These are phyloP conservation scores for Phialocephala subalpina DNA, from an alignment of 2,329 filamentous ascomycete species.

Conservation along the genomic window DNA sequence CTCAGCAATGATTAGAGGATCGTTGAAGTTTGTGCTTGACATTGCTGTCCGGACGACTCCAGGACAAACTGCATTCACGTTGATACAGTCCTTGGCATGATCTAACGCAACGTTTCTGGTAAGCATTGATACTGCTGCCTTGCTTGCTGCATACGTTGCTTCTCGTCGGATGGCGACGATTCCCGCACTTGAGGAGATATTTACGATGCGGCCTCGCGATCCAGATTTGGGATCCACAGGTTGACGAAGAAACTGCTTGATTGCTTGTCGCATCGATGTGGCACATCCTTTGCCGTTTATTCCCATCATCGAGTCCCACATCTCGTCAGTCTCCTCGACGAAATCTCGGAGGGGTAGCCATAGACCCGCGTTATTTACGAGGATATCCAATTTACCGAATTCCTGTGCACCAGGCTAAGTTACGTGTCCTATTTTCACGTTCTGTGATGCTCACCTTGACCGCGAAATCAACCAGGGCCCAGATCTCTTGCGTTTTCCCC, in stretches of 20 bases:
- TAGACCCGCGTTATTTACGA: too few relatives aligned
- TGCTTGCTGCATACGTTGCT: background rate
- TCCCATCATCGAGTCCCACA: too few relatives aligned
- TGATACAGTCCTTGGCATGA: background rate
- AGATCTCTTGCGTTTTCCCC: background rate
- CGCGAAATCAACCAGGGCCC: background rate
- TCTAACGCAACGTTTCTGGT: background rate
- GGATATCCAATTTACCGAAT: too few relatives aligned
- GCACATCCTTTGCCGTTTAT: too few relatives aligned
- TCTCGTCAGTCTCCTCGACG: too few relatives aligned
- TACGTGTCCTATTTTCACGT: too few relatives aligned
- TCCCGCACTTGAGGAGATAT: background rate
- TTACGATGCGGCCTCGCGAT: background rate
- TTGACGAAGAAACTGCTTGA: background rate
- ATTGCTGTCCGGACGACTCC: background rate
- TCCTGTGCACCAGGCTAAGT: too few relatives aligned
- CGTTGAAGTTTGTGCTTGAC: background rate
- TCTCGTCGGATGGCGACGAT: background rate
- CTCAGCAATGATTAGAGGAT: background rate
- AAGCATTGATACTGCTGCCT: background rate
- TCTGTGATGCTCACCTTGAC: background rate
- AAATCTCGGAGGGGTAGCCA: too few relatives aligned
- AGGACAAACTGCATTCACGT: background rate
- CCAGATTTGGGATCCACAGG: background rate
- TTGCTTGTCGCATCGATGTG: too few relatives aligned